Conservation (phyloP, 768 basidiomycete genomes). For the Kondoa subrosea region DNA sequence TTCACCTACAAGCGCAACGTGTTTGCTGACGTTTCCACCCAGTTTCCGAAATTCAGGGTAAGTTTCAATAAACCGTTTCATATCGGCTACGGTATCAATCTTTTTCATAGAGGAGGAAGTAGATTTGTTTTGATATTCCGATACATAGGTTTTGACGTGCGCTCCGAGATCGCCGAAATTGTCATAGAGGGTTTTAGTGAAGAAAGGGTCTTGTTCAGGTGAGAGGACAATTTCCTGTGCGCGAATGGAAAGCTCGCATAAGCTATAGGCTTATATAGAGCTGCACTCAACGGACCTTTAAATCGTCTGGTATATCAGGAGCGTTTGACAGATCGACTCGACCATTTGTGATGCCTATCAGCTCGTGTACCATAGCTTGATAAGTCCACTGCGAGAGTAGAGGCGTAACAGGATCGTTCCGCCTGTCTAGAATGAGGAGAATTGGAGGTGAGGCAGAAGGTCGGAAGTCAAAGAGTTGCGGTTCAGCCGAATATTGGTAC, state of each 20-base stretch:
- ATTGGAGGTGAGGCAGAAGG: slow-evolving; percentile 73
- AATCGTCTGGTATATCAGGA: slow-evolving; percentile 69
- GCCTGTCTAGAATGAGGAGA: slow-evolving; percentile 76
- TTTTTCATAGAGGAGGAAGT: slow-evolving; percentile 55
- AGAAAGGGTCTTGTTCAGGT: slow-evolving; percentile 75
- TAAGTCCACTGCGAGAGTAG: slow-evolving; percentile 97
- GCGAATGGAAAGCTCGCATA: neutral
- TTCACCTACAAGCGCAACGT: slow-evolving; percentile 91
- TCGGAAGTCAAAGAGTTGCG: slow-evolving; percentile 78
- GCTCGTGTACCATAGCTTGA: slow-evolving; percentile 97
- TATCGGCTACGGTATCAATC: slow-evolving; percentile 86
- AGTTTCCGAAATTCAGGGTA: slow-evolving; percentile 94
- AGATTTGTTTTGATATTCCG: slow-evolving; percentile 59
- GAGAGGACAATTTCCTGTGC: slow-evolving; percentile 81
- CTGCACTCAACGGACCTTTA: slow-evolving; percentile 65
- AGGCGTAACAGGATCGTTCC: slow-evolving; percentile 95
- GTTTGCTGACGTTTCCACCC: slow-evolving; percentile 96
- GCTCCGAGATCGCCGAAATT: slow-evolving; percentile 95
- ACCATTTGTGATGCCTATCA: slow-evolving; percentile 82
- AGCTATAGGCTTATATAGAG: slow-evolving; percentile 7
- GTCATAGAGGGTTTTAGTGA: slow-evolving; percentile 68
- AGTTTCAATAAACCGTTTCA: slow-evolving; percentile 83
- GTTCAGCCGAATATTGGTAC: slow-evolving; percentile 64
- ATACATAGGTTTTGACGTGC: slow-evolving; percentile 77
- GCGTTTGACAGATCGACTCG: slow-evolving; percentile 68